Conservation (phyloP, 2,329 filamentous ascomycete species). For the Alternaria brassicae region DNA sequence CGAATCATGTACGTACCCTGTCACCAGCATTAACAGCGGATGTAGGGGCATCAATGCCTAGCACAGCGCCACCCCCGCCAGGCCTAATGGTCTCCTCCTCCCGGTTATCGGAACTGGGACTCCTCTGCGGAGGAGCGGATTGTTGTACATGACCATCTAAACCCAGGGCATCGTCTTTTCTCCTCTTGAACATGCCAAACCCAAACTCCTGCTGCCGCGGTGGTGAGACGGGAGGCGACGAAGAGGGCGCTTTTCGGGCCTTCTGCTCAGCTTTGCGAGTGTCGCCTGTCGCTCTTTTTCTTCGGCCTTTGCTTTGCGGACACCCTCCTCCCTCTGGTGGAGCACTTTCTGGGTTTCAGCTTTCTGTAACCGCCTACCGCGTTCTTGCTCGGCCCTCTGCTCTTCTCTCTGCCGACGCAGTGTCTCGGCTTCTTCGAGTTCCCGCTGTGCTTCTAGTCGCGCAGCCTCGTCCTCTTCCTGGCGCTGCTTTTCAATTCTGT, state of each 20-base stretch:
- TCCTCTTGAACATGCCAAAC: slow-evolving; percentile 45
- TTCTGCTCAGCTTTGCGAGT: slow-evolving; percentile 33
- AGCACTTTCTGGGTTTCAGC: slow-evolving; percentile 35
- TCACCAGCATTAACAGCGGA: slow-evolving; percentile 83
- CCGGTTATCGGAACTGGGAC: slow-evolving; percentile 25
- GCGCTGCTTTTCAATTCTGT: slow-evolving; percentile 34
- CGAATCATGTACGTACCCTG: slow-evolving; percentile 62
- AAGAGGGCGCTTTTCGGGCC: slow-evolving; percentile 26
- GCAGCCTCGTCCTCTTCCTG: slow-evolving; percentile 42
- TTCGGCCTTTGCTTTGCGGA: slow-evolving; percentile 29
- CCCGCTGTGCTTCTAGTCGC: slow-evolving; percentile 32
- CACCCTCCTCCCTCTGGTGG: slow-evolving; percentile 42
- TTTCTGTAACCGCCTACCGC: slow-evolving; percentile 42
- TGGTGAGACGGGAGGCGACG: slow-evolving; percentile 38
- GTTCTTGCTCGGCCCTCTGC: slow-evolving; percentile 42
- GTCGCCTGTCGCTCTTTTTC: slow-evolving; percentile 35
- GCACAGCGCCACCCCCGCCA: slow-evolving; percentile 58
- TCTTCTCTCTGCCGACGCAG: slow-evolving; percentile 41
- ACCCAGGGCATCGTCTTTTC: slow-evolving; percentile 41
- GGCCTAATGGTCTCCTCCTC: slow-evolving; percentile 49
- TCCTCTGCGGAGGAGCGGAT: slow-evolving; percentile 33
- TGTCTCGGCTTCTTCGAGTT: slow-evolving; percentile 40
- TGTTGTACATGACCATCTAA: slow-evolving; percentile 26
- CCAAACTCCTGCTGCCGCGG: slow-evolving; percentile 40
- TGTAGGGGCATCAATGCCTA: slow-evolving; percentile 75